Conservation (phyloP, 2,329 filamentous ascomycete genomes). For the Fusarium sp. region DNA sequence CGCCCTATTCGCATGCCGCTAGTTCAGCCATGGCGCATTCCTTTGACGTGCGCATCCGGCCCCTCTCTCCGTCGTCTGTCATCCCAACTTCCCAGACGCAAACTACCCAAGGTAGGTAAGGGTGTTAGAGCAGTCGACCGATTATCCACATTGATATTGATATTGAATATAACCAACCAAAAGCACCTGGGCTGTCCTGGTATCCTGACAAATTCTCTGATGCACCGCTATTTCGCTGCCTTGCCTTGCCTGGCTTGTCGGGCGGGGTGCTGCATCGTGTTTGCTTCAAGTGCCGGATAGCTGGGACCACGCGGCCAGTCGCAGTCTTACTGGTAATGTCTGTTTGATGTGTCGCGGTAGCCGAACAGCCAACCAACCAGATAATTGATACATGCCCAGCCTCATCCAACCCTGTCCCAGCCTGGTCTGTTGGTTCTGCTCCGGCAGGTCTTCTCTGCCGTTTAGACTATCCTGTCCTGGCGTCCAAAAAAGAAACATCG, state of each 20-base stretch:
- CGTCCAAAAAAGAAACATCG: conserved; percentile 28
- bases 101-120: neutral
- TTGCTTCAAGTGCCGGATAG: conserved; percentile 36
- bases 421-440: conserved; percentile 35
- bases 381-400: conserved; percentile 28
- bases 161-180: conserved; percentile 4
- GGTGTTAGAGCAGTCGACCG: conserved; percentile 3
- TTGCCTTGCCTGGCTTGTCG: conserved; percentile 8
- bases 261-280: conserved; percentile 24
- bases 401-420: conserved; percentile 32
- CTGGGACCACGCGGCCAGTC: conserved; percentile 31
- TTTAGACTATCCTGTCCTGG: conserved; percentile 27
- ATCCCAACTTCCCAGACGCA: conserved; percentile 29
- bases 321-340: conserved; percentile 29
- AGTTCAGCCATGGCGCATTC: conserved; percentile 47
- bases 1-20: conserved; percentile 44
- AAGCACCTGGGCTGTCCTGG: neutral
- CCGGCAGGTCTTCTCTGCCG: conserved; percentile 32
- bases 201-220: conserved; percentile 11
- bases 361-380: conserved; percentile 32
- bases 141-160: conserved; percentile 9
- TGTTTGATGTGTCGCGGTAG: conserved; percentile 38
- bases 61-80: conserved; percentile 12
- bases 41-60: conserved; percentile 41
- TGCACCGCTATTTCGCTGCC: conserved; percentile 7